Percentiles rank a stretch among this genome's conserved stretches.
Conservation (phyloP, 306 rosid genomes). For the Fagus sylvatica region DNA sequence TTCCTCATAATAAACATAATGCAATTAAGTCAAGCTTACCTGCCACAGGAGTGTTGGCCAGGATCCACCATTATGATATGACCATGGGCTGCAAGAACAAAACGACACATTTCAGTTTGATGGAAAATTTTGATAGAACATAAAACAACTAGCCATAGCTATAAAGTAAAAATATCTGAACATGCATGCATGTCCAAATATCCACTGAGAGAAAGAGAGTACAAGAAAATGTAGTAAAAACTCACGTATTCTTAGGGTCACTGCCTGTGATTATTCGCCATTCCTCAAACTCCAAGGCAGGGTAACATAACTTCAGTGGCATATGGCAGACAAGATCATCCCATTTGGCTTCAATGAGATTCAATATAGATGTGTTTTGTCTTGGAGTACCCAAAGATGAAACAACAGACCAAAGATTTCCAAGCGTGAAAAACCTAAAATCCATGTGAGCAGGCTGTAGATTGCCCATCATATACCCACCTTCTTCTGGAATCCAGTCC, state of each 20-base stretch:
- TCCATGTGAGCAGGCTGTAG: slow-evolving; percentile 99
- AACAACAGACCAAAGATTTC: slow-evolving; percentile 92
- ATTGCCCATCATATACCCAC: slow-evolving; percentile 89
- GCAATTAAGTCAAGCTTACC: slow-evolving; percentile 41
- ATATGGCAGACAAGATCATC: slow-evolving; percentile 77
- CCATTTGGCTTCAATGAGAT: slow-evolving; percentile 88
- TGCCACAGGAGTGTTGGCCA: slow-evolving; percentile 99
- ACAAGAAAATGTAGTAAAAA: slow-evolving; percentile 11
- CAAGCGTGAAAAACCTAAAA: slow-evolving; percentile 92
- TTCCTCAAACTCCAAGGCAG: slow-evolving; percentile 88
- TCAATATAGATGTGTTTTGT: slow-evolving; percentile 73
- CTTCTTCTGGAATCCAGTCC: slow-evolving; percentile 95
- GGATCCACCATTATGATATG: slow-evolving; percentile 97
- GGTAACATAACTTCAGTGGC: slow-evolving; percentile 93
- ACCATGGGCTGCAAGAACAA: slow-evolving; percentile 78
- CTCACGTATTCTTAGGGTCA: slow-evolving; percentile 95
- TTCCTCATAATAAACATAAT: background rate
- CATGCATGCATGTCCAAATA: background rate
- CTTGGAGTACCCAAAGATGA: slow-evolving; percentile 88
- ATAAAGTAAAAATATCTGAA: background rate
- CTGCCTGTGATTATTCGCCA: slow-evolving; percentile 95
- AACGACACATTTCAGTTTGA: slow-evolving; percentile 24
- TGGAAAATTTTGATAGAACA: background rate
- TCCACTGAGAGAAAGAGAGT: background rate
- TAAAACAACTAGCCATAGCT: slow-evolving; percentile 13